These are phyloP conservation scores for Suillus bovinus DNA, from an alignment of 768 basidiomycete species.

Conservation along the genomic window DNA sequence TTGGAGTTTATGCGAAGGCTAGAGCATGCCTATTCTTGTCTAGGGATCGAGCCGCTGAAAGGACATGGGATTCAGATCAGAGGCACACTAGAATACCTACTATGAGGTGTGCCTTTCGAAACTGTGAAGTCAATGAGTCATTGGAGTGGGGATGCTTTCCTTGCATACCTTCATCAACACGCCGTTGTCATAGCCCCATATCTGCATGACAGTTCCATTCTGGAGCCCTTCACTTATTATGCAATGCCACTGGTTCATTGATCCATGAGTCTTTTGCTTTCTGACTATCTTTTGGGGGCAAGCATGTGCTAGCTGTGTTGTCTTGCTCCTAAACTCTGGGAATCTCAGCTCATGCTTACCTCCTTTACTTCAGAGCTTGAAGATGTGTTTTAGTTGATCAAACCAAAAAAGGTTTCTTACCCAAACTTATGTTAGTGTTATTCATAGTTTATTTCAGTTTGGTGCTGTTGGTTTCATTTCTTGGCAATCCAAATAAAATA, in stretches of 20 bases:
- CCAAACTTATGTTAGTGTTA: not conserved
- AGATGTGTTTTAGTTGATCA: not conserved
- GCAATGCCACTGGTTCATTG: constrained; percentile 12
- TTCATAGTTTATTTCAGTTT: too few species aligned
- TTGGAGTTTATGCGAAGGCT: accelerated
- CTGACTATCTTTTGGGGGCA: not conserved
- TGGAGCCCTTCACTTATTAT: constrained; percentile 2
- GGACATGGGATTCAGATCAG: constrained; percentile 33
- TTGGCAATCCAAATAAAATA: too few species aligned
- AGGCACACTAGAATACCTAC: constrained; percentile 27
- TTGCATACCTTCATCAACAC: constrained; percentile 31
- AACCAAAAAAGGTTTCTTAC: not conserved
- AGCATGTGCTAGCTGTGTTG: not conserved
- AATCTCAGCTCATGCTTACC: not conserved
- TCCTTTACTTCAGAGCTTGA: not conserved
- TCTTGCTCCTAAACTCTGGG: not conserved
- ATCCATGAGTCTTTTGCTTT: too few species aligned
- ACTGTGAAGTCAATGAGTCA: constrained; percentile 32
- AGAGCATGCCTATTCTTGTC: too few species aligned
- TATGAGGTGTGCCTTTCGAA: constrained; percentile 30
- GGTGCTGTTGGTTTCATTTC: too few species aligned
- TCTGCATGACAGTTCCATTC: constrained; percentile 20
- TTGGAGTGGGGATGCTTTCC: constrained; percentile 35
- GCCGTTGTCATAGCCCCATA: constrained; percentile 26
- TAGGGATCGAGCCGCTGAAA: not conserved